Conservation (phyloP, 1,284 basidiomycete species). For the Uromyces viciae-fabae region DNA sequence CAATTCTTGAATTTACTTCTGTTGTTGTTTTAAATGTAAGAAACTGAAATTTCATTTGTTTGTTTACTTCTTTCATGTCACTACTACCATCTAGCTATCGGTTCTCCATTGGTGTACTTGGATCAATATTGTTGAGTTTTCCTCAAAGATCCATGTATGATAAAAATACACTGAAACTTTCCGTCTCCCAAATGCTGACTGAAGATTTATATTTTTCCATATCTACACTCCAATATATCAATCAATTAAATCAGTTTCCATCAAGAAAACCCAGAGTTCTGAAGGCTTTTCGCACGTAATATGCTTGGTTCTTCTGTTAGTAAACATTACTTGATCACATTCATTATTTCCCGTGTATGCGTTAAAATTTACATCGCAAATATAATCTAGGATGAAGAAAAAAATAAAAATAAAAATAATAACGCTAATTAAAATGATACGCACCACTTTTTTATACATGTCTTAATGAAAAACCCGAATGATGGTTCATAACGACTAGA, state of each 20-base stretch:
- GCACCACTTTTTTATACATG: neutral
- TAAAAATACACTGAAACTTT: neutral
- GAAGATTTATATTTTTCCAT: neutral
- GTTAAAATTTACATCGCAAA: too few relatives aligned
- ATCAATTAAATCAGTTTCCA: conserved; percentile 50
- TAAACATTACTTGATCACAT: conserved; percentile 22
- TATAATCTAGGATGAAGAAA: too few relatives aligned
- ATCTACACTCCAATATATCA: neutral
- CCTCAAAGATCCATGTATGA: neutral
- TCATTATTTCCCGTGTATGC: too few relatives aligned
- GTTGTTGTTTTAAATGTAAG: neutral
- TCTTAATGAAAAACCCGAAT: neutral
- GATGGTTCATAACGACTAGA: neutral
- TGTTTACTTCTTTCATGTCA: neutral
- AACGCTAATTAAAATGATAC: neutral
- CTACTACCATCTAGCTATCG: conserved; percentile 46
- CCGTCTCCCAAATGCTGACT: neutral
- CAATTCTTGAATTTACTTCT: neutral
- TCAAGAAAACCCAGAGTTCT: conserved; percentile 52
- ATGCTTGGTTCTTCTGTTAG: conserved; percentile 52
- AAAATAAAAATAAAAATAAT: too few relatives aligned
- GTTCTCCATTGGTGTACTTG: conserved; percentile 58
- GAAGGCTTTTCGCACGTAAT: conserved; percentile 58
- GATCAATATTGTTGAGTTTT: conserved; percentile 52
- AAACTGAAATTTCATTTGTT: neutral